Evolutionary conservation across 371 early-diverging fungal genomes (phyloP).

Genomic region (Mortierella sp.): DNA sequence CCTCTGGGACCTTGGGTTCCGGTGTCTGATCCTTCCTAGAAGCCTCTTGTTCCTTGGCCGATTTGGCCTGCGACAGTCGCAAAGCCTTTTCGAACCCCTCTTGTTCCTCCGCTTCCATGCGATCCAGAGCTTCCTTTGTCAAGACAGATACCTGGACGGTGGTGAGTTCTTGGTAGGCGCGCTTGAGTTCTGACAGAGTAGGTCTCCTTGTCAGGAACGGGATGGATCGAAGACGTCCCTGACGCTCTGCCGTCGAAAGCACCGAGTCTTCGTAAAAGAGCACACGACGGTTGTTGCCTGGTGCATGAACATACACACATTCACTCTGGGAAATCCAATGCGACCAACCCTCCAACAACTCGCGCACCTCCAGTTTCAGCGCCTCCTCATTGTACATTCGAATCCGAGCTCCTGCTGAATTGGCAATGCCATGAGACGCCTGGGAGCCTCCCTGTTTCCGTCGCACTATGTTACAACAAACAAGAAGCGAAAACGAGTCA

Average conservation of each 20-base stretch:
- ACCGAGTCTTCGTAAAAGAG: constrained; percentile 73
- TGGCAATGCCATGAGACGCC: constrained; percentile 83
- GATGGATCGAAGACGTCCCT: constrained; percentile 66
- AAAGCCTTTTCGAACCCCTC: constrained; percentile 33
- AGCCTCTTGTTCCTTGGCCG: constrained; percentile 18
- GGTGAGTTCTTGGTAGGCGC: constrained; percentile 60
- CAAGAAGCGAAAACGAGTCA: neutral
- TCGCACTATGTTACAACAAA: constrained; percentile 63
- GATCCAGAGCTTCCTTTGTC: constrained; percentile 51
- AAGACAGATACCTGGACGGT: constrained; percentile 64
- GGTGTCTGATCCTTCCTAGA: constrained; percentile 25
- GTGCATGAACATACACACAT: constrained; percentile 76
- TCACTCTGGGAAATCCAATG: constrained; percentile 62
- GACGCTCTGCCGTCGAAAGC: constrained; percentile 61
- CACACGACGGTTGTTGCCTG: constrained; percentile 71
- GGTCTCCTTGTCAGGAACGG: constrained; percentile 87
- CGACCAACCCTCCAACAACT: constrained; percentile 76
- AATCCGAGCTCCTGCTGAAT: constrained; percentile 91
- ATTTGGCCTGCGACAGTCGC: constrained; percentile 8
- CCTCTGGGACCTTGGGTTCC: constrained; percentile 38
- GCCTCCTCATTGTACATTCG: constrained; percentile 89
- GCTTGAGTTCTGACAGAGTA: constrained; percentile 67
- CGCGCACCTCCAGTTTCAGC: constrained; percentile 81
- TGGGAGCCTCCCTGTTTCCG: constrained; percentile 96
- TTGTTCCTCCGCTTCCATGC: constrained; percentile 42